Conservation (phyloP, 495 filamentous ascomycete genomes). For the Clavariopsis aquatica region DNA sequence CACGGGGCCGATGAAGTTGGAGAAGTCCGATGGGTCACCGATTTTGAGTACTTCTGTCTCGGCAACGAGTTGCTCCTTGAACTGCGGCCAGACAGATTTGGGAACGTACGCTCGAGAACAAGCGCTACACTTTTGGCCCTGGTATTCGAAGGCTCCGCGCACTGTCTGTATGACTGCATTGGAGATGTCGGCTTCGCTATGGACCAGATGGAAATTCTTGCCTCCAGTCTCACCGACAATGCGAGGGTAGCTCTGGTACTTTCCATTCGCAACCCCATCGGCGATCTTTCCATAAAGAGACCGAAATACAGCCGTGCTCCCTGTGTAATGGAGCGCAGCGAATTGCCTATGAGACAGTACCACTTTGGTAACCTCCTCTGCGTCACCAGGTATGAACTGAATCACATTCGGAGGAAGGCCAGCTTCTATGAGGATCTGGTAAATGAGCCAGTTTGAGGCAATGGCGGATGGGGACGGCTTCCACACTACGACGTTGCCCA, state of each 20-base stretch:
- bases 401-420: constrained; percentile 49
- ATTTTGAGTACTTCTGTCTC: constrained; percentile 46
- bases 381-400: constrained; percentile 49
- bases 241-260: constrained; percentile 47
- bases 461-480: constrained; percentile 47
- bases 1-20: constrained; percentile 49
- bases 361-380: constrained; percentile 46
- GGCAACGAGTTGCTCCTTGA: constrained; percentile 41
- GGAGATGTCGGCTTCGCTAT: constrained; percentile 43
- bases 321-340: constrained; percentile 48
- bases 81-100: constrained; percentile 42
- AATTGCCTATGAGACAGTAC: constrained; percentile 46
- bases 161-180: constrained; percentile 49
- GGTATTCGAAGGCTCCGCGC: constrained; percentile 50
- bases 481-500: constrained; percentile 52
- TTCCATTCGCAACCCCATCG: constrained; percentile 42
- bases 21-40: constrained; percentile 43
- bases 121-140: constrained; percentile 50
- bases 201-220: constrained; percentile 50
- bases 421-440: constrained; percentile 48
- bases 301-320: constrained; percentile 48
- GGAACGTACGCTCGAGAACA: constrained; percentile 46
- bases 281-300: constrained; percentile 47
- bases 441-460: constrained; percentile 47
- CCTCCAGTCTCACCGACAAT: constrained; percentile 51